A percentile compares a stretch with the other conserved stretches of the same genome.
phyloP scores from a whole-genome alignment of 768 basidiomycete species.

The Calocybe cyanea region DNA sequence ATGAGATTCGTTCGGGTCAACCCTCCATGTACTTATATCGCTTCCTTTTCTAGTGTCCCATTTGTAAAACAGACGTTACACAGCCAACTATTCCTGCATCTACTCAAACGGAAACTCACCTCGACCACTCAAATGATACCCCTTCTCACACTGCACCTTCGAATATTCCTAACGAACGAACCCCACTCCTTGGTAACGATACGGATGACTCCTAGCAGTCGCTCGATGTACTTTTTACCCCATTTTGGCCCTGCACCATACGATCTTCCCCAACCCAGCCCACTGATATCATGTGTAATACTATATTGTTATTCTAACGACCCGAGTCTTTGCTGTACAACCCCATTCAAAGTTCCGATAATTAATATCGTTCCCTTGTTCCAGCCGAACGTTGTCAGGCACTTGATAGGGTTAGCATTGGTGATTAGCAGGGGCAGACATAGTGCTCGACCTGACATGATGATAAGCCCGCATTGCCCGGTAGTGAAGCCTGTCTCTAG shows the following conservation, averaged over 20 bases:
- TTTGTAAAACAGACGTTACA: conserved; percentile 92
- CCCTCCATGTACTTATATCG: not conserved
- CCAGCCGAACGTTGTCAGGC: no score
- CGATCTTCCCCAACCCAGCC: conserved; percentile 8
- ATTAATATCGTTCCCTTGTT: not conserved
- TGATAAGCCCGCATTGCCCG: not conserved
- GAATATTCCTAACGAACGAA: conserved; percentile 31
- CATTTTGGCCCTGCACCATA: not conserved
- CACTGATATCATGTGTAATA: conserved; percentile 18
- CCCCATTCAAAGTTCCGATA: not conserved
- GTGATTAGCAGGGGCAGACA: no score
- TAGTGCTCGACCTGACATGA: no score
- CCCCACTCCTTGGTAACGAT: conserved; percentile 31
- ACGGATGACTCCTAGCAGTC: conserved; percentile 4
- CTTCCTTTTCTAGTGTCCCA: conserved; percentile 63
- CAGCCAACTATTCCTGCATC: conserved; percentile 33
- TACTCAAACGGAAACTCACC: not conserved
- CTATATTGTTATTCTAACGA: not conserved
- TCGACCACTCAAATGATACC: conserved; percentile 6
- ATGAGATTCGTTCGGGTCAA: conserved; percentile 2
- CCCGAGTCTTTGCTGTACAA: not conserved
- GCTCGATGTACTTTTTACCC: conserved; percentile 8
- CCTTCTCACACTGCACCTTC: conserved; percentile 12
- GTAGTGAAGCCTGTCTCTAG: not conserved
- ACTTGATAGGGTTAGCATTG: no score